Evolutionary conservation across 164 flowering plant species (phyloP).

Genomic region (Berberis vulgaris): DNA sequence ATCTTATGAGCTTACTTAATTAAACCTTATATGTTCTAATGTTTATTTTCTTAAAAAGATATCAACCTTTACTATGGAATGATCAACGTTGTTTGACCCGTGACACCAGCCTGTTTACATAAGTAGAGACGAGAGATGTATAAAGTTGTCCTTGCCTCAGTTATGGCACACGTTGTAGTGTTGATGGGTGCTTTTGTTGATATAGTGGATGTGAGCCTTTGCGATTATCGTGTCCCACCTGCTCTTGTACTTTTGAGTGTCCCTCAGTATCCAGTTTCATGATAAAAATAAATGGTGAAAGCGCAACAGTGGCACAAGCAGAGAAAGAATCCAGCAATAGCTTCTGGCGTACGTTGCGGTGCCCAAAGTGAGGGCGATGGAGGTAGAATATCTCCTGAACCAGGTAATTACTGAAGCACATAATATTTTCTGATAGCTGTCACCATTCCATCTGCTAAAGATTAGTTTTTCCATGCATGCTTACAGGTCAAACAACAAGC

Average conservation of each 20-base stretch:
- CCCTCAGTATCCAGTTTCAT: slow-evolving; percentile 53
- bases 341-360: slow-evolving; percentile 60
- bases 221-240: slow-evolving; percentile 76
- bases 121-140: too few relatives aligned
- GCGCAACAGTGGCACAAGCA: slow-evolving; percentile 16
- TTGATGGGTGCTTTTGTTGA: slow-evolving; percentile 38
- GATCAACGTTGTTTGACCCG: too few relatives aligned
- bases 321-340: slow-evolving; percentile 17
- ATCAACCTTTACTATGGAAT: too few relatives aligned
- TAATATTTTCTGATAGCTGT: neutral
- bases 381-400: slow-evolving; percentile 61
- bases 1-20: too few relatives aligned
- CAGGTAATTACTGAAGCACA: slow-evolving; percentile 42
- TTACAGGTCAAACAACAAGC: slow-evolving; percentile 87
- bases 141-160: too few relatives aligned
- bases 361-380: slow-evolving; percentile 59
- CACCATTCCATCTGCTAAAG: neutral
- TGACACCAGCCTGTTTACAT: too few relatives aligned
- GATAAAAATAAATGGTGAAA: slow-evolving; percentile 23
- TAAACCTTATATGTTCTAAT: too few relatives aligned
- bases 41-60: too few relatives aligned
- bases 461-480: neutral
- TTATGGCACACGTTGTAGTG: neutral
- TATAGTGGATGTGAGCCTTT: slow-evolving; percentile 76
- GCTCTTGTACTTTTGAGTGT: slow-evolving; percentile 71